Percentiles rank a stretch among this genome's conserved stretches.
Conservation (phyloP, 2,329 filamentous ascomycete genomes). For the Dactylonectria estremocensis region DNA sequence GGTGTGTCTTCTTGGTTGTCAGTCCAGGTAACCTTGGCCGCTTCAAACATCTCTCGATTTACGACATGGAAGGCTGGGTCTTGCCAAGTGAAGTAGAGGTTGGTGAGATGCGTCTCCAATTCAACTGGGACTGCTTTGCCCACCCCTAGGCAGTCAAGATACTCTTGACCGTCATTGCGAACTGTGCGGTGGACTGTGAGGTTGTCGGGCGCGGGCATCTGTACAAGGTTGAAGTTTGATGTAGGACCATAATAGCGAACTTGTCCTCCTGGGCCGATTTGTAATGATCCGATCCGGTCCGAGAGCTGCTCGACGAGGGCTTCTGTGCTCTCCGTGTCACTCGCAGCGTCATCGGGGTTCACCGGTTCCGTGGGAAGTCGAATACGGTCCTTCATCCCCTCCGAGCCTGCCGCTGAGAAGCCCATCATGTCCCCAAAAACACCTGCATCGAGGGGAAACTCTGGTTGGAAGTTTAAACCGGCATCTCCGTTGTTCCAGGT, state of each 20-base stretch:
- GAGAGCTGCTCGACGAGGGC: constrained; percentile 47
- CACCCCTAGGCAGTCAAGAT: constrained; percentile 43
- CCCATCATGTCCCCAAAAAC: constrained; percentile 25
- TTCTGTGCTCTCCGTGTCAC: constrained; percentile 43
- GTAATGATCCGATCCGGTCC: constrained; percentile 45
- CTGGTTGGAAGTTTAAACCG: constrained; percentile 28
- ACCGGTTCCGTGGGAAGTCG: constrained; percentile 22
- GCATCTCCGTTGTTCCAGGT: constrained; percentile 33
- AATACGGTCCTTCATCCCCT: constrained; percentile 13
- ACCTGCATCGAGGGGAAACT: constrained; percentile 29
- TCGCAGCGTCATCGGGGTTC: constrained; percentile 31
- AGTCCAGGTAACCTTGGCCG: constrained; percentile 29
- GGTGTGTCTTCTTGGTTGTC: constrained; percentile 43
- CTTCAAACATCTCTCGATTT: constrained; percentile 41
- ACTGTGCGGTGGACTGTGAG: constrained; percentile 46
- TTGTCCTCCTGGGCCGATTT: constrained; percentile 43
- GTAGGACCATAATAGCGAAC: constrained; percentile 48
- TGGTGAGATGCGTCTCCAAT: constrained; percentile 36
- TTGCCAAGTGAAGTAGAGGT: constrained; percentile 44
- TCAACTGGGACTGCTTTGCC: constrained; percentile 35
- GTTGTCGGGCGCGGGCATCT: constrained; percentile 44
- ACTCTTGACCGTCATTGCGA: constrained; percentile 45
- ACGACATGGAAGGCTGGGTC: constrained; percentile 45
- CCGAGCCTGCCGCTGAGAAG: constrained; percentile 20
- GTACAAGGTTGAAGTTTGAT: constrained; percentile 47